Base-by-base conservation (phyloP, 2,329 filamentous ascomycete species). In the Drechmeria coniospora region DNA sequence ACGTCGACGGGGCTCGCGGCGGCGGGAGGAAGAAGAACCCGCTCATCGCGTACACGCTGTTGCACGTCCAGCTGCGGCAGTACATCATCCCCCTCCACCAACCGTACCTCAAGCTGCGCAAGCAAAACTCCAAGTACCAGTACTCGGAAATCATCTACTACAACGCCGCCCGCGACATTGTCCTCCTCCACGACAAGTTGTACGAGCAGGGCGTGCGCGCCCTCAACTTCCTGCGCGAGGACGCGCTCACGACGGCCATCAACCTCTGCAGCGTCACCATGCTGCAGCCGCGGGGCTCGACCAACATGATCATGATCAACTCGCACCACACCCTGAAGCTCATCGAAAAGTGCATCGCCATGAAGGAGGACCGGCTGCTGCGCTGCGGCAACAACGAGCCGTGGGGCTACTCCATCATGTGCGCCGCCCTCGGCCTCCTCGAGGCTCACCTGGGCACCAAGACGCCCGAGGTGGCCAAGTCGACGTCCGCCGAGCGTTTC, bases 371-470 rank as follows among this genome's bases (percentile, higher is more conserved):
- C 37, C 61, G 67, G 1, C 59, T 74, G 6, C 45, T 74, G 15
- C 56, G 68, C n/a, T 71, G 66, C 35, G 68, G 68, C 11, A 73
- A 73, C 49, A 69, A 71, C 39, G 69, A 74, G 41, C 68, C 69
- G 0, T 74, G 69, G 69, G 67, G 67, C 12, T 72, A 73, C 45
- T 68, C 63, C 30, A 71, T 71, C 43, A 69, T 74, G 63, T 74
- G 68, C 37, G 65, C 68, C 3, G 66, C 68, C 1, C 55, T 65
- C 15, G 69, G 68, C 3, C 53, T 74, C 8, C 53, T 74, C 15
- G 67, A 74, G 44, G 64, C 66, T 0, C 68, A 74, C 34, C 51
- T 74, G 10, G 66, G 63, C 16, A 60, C 60, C 32, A 73, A 72
- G 51, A 61, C 66, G 6, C 44, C 61, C 11, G 65, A 71, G 36